A percentile compares a stretch with the other conserved stretches of the same genome.
phyloP scores from a whole-genome alignment of 192 early-diverging fungal genomes.

The Spizellomyces sp. region DNA sequence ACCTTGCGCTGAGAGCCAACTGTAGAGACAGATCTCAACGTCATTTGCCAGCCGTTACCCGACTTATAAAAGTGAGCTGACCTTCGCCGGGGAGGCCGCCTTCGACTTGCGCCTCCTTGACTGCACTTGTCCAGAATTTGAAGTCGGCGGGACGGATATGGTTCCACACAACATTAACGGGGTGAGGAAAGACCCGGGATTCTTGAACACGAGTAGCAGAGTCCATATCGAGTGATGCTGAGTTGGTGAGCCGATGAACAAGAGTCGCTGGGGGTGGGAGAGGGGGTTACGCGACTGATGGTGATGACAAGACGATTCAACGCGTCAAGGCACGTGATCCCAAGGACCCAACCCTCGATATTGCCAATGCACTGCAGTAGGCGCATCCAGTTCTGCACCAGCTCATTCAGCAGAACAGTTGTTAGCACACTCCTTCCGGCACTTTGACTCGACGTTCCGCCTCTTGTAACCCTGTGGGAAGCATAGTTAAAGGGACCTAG shows the following conservation, averaged over 20 bases:
- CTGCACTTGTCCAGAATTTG: conserved; percentile 34
- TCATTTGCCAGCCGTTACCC: background rate
- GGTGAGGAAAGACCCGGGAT: conserved; percentile 35
- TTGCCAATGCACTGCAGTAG: too few species aligned
- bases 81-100: conserved; percentile 19
- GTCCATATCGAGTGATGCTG: conserved; percentile 3
- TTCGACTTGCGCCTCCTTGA: conserved; percentile 30
- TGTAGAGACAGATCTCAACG: background rate
- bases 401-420: too few species aligned
- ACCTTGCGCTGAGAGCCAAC: conserved; percentile 45
- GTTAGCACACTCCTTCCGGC: too few species aligned
- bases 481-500: too few species aligned
- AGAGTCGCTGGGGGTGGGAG: background rate
- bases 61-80: conserved; percentile 10
- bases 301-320: too few species aligned
- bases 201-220: conserved; percentile 32
- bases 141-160: conserved; percentile 37
- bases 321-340: too few species aligned
- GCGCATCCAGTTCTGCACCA: too few species aligned
- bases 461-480: too few species aligned
- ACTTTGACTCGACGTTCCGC: too few species aligned
- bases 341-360: too few species aligned
- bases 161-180: conserved; percentile 34
- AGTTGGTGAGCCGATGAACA: background rate
- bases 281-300: too few species aligned